A percentile compares a stretch with the other conserved stretches of the same genome.
These are phyloP conservation scores for Bretschneidera sinensis DNA, from an alignment of 345 rosid species.

Conservation along the genomic window DNA sequence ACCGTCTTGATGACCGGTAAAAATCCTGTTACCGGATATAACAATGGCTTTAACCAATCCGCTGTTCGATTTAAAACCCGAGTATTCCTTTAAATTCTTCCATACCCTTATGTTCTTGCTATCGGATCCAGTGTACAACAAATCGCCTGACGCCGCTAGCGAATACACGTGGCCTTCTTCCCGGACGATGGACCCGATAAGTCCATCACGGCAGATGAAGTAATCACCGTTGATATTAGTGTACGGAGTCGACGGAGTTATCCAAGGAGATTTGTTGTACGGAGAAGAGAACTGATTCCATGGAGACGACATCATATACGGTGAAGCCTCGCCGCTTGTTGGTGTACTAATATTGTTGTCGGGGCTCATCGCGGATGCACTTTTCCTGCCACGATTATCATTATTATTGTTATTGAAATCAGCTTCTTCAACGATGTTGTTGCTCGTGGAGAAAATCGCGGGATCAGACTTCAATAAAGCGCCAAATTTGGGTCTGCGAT, in stretches of 20 bases:
- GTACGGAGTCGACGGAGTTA: slow-evolving; percentile 39
- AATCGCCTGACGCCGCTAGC: slow-evolving; percentile 49
- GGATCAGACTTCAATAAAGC: slow-evolving; percentile 53
- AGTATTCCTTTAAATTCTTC: slow-evolving; percentile 48
- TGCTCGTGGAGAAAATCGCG: slow-evolving; percentile 8
- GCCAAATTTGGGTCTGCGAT: slow-evolving; percentile 46
- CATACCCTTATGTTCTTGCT: slow-evolving; percentile 69
- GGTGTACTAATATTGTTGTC: slow-evolving; percentile 23
- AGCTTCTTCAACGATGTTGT: slow-evolving; percentile 18
- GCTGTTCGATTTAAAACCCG: slow-evolving; percentile 58
- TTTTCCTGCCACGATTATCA: slow-evolving; percentile 24
- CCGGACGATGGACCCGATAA: slow-evolving; percentile 52
- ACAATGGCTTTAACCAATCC: slow-evolving; percentile 55
- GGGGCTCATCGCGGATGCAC: slow-evolving; percentile 30
- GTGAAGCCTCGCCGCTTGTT: slow-evolving; percentile 51
- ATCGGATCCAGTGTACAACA: slow-evolving; percentile 65
- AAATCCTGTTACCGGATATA: slow-evolving; percentile 36
- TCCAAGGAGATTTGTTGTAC: slow-evolving; percentile 60
- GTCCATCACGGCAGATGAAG: slow-evolving; percentile 22
- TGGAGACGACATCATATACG: slow-evolving; percentile 44
- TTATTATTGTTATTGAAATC: slow-evolving; percentile 14
- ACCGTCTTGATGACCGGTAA: slow-evolving; percentile 71
- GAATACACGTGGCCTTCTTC: slow-evolving; percentile 72
- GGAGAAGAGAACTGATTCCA: slow-evolving; percentile 53
- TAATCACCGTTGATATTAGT: slow-evolving; percentile 23